phyloP scores from a whole-genome alignment of 768 basidiomycete species.

The Rhizopogon salebrosus region DNA sequence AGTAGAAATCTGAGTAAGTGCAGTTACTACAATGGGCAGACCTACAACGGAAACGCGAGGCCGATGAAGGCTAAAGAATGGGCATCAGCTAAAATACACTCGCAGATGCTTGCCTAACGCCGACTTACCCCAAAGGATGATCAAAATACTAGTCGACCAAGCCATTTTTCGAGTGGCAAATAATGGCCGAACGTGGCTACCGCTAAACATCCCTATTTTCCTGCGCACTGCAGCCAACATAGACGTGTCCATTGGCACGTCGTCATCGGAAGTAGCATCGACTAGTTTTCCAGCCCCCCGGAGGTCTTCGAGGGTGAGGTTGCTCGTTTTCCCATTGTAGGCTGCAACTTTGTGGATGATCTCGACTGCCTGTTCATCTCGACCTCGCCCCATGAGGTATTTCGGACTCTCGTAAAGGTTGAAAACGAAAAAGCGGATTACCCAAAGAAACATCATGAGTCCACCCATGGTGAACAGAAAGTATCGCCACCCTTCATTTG shows the following conservation, averaged over 20 bases:
- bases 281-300: slow-evolving; percentile 12
- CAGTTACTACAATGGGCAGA: neutral
- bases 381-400: slow-evolving; percentile 65
- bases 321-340: slow-evolving; percentile 49
- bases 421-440: slow-evolving; percentile 63
- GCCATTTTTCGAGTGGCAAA: slow-evolving; percentile 49
- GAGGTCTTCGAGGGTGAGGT: slow-evolving; percentile 49
- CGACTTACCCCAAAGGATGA: slow-evolving; percentile 46
- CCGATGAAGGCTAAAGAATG: slow-evolving; percentile 58
- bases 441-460: slow-evolving; percentile 58
- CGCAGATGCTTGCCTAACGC: neutral
- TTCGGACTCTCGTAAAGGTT: slow-evolving; percentile 65
- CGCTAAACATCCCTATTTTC: slow-evolving; percentile 34
- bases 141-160: slow-evolving; percentile 44
- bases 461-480: slow-evolving; percentile 72
- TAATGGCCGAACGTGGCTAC: slow-evolving; percentile 39
- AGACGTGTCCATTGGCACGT: slow-evolving; percentile 27
- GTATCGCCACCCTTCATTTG: slow-evolving; percentile 74
- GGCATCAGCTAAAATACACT: neutral
- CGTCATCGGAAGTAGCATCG: slow-evolving; percentile 7
- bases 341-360: slow-evolving; percentile 57
- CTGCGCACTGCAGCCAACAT: slow-evolving; percentile 33
- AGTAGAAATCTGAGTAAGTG: neutral
- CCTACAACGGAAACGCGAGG: slow-evolving; percentile 66
- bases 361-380: slow-evolving; percentile 55